Evolutionary conservation across 2,329 filamentous ascomycete genomes (phyloP).

Genomic region (Cordyceps cateniannulata): DNA sequence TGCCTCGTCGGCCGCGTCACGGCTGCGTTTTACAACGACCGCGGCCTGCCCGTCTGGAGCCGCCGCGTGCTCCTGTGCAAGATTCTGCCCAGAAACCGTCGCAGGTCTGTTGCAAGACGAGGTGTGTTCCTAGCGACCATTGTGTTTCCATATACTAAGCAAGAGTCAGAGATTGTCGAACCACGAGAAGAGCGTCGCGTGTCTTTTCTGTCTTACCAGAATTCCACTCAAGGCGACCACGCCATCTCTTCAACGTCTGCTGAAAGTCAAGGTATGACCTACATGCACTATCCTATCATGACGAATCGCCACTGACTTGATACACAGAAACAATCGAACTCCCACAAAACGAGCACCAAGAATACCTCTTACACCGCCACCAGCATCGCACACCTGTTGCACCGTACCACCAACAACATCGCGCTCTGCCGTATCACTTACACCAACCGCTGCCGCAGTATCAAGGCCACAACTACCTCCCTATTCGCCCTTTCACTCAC

Average conservation of each 20-base stretch:
- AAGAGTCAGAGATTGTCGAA: not conserved
- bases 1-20: slow-evolving; percentile 36
- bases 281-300: not conserved
- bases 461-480: not conserved
- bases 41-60: slow-evolving; percentile 38
- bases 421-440: not conserved
- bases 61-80: slow-evolving; percentile 34
- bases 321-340: not conserved
- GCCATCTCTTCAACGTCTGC: not conserved
- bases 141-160: not conserved
- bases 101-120: slow-evolving; percentile 18
- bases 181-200: not conserved
- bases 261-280: not conserved
- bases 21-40: slow-evolving; percentile 39
- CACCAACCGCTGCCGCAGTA: slow-evolving; percentile 8
- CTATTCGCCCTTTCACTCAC: not conserved
- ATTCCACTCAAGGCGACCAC: not conserved
- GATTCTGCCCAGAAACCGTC: slow-evolving; percentile 21
- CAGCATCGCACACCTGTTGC: not conserved
- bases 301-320: not conserved
- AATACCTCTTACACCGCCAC: not conserved
- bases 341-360: not conserved
- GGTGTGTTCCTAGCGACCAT: not conserved
- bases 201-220: not conserved
- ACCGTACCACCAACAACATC: slow-evolving; percentile 1